Evolutionary conservation across 2,329 filamentous ascomycete species (phyloP), one percentile per base, ranked within the genome.

Genomic region (Bipolaris sorokiniana): DNA sequence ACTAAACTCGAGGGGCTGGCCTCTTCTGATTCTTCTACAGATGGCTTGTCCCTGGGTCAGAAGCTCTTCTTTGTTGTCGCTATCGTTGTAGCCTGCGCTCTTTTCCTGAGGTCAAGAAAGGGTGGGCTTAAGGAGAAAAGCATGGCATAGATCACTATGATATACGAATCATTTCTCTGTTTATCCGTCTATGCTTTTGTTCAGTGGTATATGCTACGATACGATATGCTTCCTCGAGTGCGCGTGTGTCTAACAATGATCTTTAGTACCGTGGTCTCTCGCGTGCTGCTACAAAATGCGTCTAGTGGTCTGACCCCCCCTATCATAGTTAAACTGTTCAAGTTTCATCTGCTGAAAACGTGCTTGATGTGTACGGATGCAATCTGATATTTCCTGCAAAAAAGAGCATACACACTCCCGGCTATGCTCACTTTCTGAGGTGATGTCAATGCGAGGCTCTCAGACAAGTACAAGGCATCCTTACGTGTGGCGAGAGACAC

Each of bases 41-140:
- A 75, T 51, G 80, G 79, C 31, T 67, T 83, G 51, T 79, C 78
- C 51, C 61, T 76, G 56, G 64, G 72, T 34, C 74, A 77, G 61
- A 83, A 83, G 75, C 53, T 82, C 34, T 76, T 80, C 58, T 71
- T 81, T 58, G 59, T 81, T 47, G 77, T 71, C 26, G 72, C 77
- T 42, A 76, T 83, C 54, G 67, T 82, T 54, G 75, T 71, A 36
- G 68, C 77, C 45, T 80, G 79, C 53, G 68, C 70, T 47, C 60
- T 77, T 46, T 80, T 79, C 61, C 52, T 80, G 55, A 76, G 70
- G 59, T 76, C 73, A 44, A 71, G 76, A 42, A 59, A 59, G 42
- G 63, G 62, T 42, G 59, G 62, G 34, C 55, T 62, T 49, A 76
- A 76, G 58, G 75, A 75, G 63, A 78, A 77, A 69, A 77, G 73